A percentile compares a stretch with the other conserved stretches of the same genome.
These are phyloP conservation scores for Microsporum ferrugineum DNA, from an alignment of 2,329 filamentous ascomycete species.

Conservation along the genomic window DNA sequence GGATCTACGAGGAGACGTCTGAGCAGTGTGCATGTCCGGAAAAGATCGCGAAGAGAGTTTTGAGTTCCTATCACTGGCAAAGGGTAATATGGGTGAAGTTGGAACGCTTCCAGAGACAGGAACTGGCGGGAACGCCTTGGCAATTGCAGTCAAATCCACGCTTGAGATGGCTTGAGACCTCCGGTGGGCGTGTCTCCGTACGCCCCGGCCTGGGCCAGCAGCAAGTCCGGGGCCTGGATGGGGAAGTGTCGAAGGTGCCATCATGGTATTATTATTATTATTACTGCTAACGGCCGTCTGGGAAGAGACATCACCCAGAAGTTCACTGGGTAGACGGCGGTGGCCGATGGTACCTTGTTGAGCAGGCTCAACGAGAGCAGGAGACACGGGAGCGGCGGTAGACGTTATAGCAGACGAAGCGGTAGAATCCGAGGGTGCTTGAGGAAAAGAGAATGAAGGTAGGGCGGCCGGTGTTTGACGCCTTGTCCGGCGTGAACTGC, in stretches of 20 bases:
- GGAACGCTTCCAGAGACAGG: slow-evolving; percentile 50
- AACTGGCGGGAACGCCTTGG: slow-evolving; percentile 33
- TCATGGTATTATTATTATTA: not conserved
- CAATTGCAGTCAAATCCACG: slow-evolving; percentile 57
- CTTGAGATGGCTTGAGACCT: slow-evolving; percentile 72
- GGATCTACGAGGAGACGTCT: slow-evolving; percentile 27
- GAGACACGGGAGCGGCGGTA: slow-evolving; percentile 10
- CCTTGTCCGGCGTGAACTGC: not conserved
- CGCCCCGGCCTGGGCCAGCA: slow-evolving; percentile 39
- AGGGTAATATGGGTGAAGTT: slow-evolving; percentile 30
- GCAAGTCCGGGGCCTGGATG: slow-evolving; percentile 26
- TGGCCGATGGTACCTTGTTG: slow-evolving; percentile 20
- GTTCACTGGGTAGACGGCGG: slow-evolving; percentile 46
- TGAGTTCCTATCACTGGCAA: slow-evolving; percentile 21
- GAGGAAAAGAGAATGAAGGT: slow-evolving; percentile 22
- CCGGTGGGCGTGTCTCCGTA: slow-evolving; percentile 65
- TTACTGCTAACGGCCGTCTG: not conserved
- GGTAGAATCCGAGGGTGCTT: slow-evolving; percentile 15
- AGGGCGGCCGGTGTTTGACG: not conserved
- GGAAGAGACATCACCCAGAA: slow-evolving; percentile 21
- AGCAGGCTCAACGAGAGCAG: slow-evolving; percentile 17
- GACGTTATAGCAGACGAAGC: slow-evolving; percentile 11
- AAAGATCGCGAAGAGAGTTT: slow-evolving; percentile 27
- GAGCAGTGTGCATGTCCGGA: slow-evolving; percentile 18
- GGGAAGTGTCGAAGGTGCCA: slow-evolving; percentile 14